These are phyloP conservation scores for Lachancea sp. DNA, from an alignment of 805 yeast species.

Conservation along the genomic window DNA sequence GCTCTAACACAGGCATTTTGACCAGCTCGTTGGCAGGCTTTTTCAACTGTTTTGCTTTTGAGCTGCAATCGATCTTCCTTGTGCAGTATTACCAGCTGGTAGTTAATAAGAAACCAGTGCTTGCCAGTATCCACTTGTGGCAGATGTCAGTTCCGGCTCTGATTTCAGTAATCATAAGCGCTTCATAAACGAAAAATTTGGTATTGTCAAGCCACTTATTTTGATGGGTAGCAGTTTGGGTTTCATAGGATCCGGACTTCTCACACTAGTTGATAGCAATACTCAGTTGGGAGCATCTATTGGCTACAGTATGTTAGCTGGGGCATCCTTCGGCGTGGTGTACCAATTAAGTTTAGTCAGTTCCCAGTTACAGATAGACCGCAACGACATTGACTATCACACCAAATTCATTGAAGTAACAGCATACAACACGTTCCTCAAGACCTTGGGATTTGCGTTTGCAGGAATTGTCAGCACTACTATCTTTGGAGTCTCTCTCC, in stretches of 20 bases:
- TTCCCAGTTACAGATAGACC: conserved; percentile 27
- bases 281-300: conserved; percentile 28
- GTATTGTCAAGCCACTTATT: conserved; percentile 33
- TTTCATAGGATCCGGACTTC: conserved; percentile 32
- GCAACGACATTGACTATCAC: conserved; percentile 13
- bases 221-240: conserved; percentile 28
- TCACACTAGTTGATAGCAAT: conserved; percentile 28
- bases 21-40: conserved; percentile 17
- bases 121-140: conserved; percentile 21
- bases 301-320: conserved; percentile 36
- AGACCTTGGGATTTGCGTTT: conserved; percentile 20
- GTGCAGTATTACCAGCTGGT: conserved; percentile 26
- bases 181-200: conserved; percentile 31
- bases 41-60: conserved; percentile 16
- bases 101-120: conserved; percentile 17
- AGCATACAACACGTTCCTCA: conserved; percentile 21
- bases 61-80: conserved; percentile 18
- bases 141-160: conserved; percentile 18
- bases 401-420: conserved; percentile 21
- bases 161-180: conserved; percentile 15
- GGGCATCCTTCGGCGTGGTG: conserved; percentile 33
- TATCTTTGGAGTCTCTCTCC: conserved; percentile 18
- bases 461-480: conserved; percentile 24
- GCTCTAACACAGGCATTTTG: conserved; percentile 7
- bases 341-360: conserved; percentile 31